Evolutionary conservation across 129 eudicot genomes (phyloP).

Genomic region (carrot (Daucus carota)): DH1_v3.0 NC_030381.2:54800001-54800500

Average conservation of each 20-base stretch:
- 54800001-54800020: constrained; percentile 39
- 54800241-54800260: background rate
- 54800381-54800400: background rate
- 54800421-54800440: no score
- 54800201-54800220: background rate
- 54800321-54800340: background rate
- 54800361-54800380: background rate
- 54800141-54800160: background rate
- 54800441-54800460: background rate
- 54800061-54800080: background rate
- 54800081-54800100: background rate
- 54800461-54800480: constrained; percentile 65
- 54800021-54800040: background rate
- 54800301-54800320: background rate
- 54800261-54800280: background rate
- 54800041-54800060: background rate
- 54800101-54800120: no score
- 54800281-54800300: background rate
- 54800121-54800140: background rate
- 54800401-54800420: background rate
- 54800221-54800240: background rate
- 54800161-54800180: background rate
- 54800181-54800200: background rate
- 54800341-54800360: background rate
- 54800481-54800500: constrained; percentile 73